Conservation (phyloP, 495 filamentous ascomycete genomes). For the Penicillium egyptiacum region DNA sequence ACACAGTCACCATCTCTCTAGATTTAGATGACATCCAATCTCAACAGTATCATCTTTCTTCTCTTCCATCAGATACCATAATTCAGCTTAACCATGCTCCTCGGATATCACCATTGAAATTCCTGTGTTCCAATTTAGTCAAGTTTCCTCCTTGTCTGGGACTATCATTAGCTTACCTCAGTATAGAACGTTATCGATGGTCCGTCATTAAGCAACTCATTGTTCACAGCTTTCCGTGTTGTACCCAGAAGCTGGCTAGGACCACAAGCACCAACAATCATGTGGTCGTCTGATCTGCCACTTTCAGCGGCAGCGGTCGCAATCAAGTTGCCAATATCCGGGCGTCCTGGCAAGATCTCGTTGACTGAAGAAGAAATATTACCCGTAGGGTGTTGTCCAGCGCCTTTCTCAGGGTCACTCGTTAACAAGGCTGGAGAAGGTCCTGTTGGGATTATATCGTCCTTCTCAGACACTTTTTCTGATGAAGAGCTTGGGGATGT, state of each 20-base stretch:
- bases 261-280: constrained; percentile 11
- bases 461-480: neutral
- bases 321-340: constrained; percentile 1
- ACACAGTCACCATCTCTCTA: neutral
- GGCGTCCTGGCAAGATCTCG: constrained; percentile 4
- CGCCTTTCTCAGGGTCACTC: constrained; percentile 1
- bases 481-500: neutral
- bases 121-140: neutral
- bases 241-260: neutral
- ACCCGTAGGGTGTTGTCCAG: neutral
- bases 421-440: neutral
- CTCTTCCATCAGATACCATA: neutral
- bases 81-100: neutral
- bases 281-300: neutral
- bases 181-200: constrained; percentile 4
- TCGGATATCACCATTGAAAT: neutral
- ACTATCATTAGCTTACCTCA: constrained; percentile 7
- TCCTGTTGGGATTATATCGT: neutral
- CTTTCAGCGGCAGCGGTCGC: neutral
- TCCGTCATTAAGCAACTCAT: neutral
- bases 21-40: neutral
- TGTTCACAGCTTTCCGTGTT: constrained; percentile 1
- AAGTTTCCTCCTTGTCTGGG: neutral
- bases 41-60: neutral
- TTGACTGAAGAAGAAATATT: neutral